Evolutionary conservation across 2,329 filamentous ascomycete genomes (phyloP), one percentile per base, ranked within the genome.

Genomic region (Xylaria sp.): DNA sequence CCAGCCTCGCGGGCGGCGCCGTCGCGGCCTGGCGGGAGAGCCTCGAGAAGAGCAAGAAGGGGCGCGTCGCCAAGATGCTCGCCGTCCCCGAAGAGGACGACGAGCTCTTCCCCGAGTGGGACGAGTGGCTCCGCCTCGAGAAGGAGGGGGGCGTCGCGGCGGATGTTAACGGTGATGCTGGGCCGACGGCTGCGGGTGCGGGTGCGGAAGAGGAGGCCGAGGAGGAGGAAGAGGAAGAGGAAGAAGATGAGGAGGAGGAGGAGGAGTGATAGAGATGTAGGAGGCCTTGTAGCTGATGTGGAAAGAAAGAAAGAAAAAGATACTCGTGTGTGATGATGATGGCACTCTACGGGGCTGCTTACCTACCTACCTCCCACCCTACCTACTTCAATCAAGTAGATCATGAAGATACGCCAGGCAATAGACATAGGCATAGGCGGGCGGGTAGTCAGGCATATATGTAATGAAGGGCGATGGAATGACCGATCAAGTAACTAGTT

Each of bases 41-140:
- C 26, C 74, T 99, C 44, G 92, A 97, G 71, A 90, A 91, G 75
- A 82, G 80, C 48, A 93, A 93, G 71, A 96, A 95, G 79, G 83
- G 81, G 9, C 91, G 94, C 62, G 89, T 97, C 3, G 85, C 89
- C 9, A 89, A 93, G 75, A 80, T 92, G 46, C 83, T 99, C 49
- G 93, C 90, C 56, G 82, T 91, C 0, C 94, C 94, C 0, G 89
- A 85, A 0, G 87, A 90, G 63, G 90, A 92, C 55, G 89, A 89
- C 39, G 92, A 96, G 2, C 81, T 99, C 63, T 99, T 99, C 76
- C 93, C 93, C 0, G 91, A 97, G 67, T 99, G 94, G 94, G 90
- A 96, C 4, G 89, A 94, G 72, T 97, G 91, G 78, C 70, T 97
- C 64, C 81, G 83, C 67, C 71, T 96, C 58, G 94, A 97, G 77